Evolutionary conservation across 768 basidiomycete genomes (phyloP).

Genomic region (Lactifluus subvellereus): DNA sequence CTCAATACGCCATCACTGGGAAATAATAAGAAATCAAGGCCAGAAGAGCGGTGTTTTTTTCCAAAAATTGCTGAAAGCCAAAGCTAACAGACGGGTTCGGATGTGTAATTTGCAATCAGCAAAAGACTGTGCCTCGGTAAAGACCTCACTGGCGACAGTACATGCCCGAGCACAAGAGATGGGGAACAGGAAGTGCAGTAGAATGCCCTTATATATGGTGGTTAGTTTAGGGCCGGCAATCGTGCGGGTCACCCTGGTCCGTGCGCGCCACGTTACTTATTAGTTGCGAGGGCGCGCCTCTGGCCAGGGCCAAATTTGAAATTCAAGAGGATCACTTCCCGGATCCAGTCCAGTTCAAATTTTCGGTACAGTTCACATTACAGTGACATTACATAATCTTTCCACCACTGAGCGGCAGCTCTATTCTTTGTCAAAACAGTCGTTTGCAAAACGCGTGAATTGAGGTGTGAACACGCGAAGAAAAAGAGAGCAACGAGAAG

Average conservation of each 20-base stretch:
- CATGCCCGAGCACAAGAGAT: constrained; percentile 85
- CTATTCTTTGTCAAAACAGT: too few relatives aligned
- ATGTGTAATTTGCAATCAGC: constrained; percentile 98
- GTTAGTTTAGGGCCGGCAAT: constrained; percentile 22
- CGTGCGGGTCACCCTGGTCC: constrained; percentile 4
- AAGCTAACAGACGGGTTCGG: constrained; percentile 90
- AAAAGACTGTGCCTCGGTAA: constrained; percentile 93
- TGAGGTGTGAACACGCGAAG: too few relatives aligned
- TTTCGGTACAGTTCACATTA: too few relatives aligned
- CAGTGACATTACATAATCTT: too few relatives aligned
- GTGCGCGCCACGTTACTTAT: background rate
- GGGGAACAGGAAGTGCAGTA: constrained; percentile 26
- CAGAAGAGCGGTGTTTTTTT: constrained; percentile 30
- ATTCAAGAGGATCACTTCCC: too few relatives aligned
- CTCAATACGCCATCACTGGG: constrained; percentile 14
- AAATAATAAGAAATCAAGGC: background rate
- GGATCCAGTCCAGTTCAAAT: too few relatives aligned
- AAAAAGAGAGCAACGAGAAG: too few relatives aligned
- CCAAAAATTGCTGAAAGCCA: constrained; percentile 91
- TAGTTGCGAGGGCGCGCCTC: too few relatives aligned
- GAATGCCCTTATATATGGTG: constrained; percentile 31
- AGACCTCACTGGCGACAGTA: constrained; percentile 94
- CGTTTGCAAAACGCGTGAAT: too few relatives aligned
- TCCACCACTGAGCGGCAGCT: too few relatives aligned
- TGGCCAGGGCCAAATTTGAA: too few relatives aligned